Percentiles rank a stretch among this genome's conserved stretches.
Conservation (phyloP, 192 early-diverging fungal genomes). For the Coemansia sp. region DNA sequence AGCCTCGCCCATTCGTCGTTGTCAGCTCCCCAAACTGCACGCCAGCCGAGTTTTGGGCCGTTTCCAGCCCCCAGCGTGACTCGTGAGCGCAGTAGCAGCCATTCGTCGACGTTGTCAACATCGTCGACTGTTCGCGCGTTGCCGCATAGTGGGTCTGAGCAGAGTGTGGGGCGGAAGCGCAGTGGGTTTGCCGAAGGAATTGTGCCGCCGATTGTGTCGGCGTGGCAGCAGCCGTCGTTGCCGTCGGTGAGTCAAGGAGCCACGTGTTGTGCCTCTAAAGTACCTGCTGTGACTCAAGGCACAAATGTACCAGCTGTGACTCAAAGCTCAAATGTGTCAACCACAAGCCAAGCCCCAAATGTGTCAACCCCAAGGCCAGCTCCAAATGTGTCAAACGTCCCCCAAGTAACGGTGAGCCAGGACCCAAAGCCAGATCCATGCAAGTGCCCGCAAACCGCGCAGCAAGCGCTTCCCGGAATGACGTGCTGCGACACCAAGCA, state of each 20-base stretch:
- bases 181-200: slow-evolving; percentile 9
- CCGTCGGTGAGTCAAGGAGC: background rate
- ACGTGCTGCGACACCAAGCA: slow-evolving; percentile 23
- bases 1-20: background rate
- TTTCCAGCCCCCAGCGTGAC: background rate
- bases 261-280: too few species aligned
- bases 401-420: too few species aligned
- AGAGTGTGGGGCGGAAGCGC: background rate
- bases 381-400: too few species aligned
- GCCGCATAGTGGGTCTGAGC: background rate
- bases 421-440: too few species aligned
- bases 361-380: too few species aligned
- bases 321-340: too few species aligned
- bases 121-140: background rate
- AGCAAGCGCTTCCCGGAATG: slow-evolving; percentile 21
- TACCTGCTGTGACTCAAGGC: too few species aligned
- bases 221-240: slow-evolving; percentile 3
- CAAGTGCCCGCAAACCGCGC: slow-evolving; percentile 9
- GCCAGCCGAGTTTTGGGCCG: background rate
- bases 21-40: background rate
- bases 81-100: slow-evolving; percentile 11
- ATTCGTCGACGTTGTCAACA: background rate
- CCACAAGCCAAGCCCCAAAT: too few species aligned
- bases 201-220: slow-evolving; percentile 8
- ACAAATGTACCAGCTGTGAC: too few species aligned